Percentiles rank a stretch among this genome's conserved stretches.
phyloP scores from a whole-genome alignment of 768 basidiomycete species.

The Myochromella boudieri region DNA sequence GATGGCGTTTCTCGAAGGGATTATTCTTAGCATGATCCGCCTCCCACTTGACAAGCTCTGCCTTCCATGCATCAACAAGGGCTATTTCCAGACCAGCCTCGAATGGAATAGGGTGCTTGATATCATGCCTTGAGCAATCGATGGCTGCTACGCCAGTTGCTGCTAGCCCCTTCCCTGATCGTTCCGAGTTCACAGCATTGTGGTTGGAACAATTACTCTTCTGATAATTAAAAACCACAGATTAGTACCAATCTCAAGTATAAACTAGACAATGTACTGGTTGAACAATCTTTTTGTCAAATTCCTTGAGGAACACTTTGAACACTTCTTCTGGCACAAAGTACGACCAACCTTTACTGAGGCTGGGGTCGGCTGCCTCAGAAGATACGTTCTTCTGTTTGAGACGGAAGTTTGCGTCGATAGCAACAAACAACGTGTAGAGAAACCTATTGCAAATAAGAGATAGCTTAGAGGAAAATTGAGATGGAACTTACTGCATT shows the following conservation, averaged over 20 bases:
- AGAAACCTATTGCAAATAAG: too few relatives aligned
- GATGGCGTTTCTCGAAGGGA: conserved; percentile 2
- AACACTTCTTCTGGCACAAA: conserved; percentile 14
- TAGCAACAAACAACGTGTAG: conserved; percentile 10
- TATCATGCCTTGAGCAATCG: conserved; percentile 10
- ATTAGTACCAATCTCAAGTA: neutral
- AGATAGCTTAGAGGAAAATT: neutral
- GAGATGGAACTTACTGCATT: conserved; percentile 15
- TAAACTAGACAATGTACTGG: neutral
- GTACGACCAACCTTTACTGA: conserved; percentile 15
- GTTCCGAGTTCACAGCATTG: conserved; percentile 18
- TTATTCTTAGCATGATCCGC: neutral
- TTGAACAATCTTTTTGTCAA: neutral
- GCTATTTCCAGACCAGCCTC: too few relatives aligned
- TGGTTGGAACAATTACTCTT: conserved; percentile 24
- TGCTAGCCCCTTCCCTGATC: conserved; percentile 23
- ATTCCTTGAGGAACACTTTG: neutral
- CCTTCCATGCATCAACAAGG: too few relatives aligned
- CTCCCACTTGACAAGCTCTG: too few relatives aligned
- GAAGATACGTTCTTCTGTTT: conserved; percentile 5
- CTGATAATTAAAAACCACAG: conserved; percentile 7
- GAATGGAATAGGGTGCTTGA: conserved; percentile 5
- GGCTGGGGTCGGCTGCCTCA: conserved; percentile 2
- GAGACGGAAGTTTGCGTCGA: conserved; percentile 17
- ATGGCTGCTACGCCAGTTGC: conserved; percentile 6